A percentile compares a stretch with the other conserved stretches of the same genome.
phyloP scores from a whole-genome alignment of 164 flowering plant species.

The Platanus orientalis region DNA sequence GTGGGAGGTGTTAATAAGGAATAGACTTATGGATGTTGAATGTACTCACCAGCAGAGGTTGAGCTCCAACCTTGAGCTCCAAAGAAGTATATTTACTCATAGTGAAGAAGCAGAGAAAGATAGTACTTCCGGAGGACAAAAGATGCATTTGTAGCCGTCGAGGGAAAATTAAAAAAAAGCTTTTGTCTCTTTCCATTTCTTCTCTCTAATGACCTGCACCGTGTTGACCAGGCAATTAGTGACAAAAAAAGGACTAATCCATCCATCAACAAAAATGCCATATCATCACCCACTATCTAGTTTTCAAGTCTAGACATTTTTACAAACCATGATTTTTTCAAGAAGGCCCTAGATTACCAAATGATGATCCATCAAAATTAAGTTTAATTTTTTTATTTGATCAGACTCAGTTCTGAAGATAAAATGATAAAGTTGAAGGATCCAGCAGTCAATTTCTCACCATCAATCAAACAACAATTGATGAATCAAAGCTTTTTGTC shows the following conservation, averaged over 20 bases:
- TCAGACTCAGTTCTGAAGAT: background rate
- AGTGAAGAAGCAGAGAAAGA: conserved; percentile 65
- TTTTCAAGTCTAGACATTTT: too few species aligned
- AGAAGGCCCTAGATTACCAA: too few species aligned
- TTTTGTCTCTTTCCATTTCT: conserved; percentile 89
- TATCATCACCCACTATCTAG: too few species aligned
- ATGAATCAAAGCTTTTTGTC: background rate
- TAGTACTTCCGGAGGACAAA: too few species aligned
- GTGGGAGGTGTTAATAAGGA: too few species aligned
- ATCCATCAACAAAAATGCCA: background rate
- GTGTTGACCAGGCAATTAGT: background rate
- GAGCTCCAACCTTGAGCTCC: conserved; percentile 56
- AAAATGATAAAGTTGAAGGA: background rate
- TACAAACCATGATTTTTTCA: too few species aligned
- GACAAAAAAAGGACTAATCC: too few species aligned
- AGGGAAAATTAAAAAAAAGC: conserved; percentile 79
- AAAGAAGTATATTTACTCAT: conserved; percentile 79
- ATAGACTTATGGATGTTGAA: background rate
- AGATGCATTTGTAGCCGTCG: conserved; percentile 96
- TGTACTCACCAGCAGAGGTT: too few species aligned
- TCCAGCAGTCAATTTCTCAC: background rate
- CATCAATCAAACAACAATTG: background rate
- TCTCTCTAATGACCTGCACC: too few species aligned
- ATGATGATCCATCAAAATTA: too few species aligned
- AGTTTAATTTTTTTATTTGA: too few species aligned